Conservation (phyloP, 2,329 filamentous ascomycete genomes). For the Karstenula rhodostoma region DNA sequence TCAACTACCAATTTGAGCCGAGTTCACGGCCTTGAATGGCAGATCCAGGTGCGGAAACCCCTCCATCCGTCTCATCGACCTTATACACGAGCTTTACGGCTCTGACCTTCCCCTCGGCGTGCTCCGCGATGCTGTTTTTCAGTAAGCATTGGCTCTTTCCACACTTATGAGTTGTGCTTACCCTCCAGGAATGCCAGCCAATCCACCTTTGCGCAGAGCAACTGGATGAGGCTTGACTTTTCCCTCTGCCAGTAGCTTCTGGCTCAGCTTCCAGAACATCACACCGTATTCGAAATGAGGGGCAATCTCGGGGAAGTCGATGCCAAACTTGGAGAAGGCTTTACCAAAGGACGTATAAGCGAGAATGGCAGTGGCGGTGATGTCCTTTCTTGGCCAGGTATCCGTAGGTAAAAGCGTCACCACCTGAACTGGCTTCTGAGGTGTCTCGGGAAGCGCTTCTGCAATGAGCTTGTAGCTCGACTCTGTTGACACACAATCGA, state of each 20-base stretch:
- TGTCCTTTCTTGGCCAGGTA: not conserved
- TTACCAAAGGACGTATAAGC: not conserved
- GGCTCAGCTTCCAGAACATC: slow-evolving; percentile 13
- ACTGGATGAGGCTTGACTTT: slow-evolving; percentile 12
- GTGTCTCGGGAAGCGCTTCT: slow-evolving; percentile 5
- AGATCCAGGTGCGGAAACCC: not conserved
- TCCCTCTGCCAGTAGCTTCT: not conserved
- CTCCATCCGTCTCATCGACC: slow-evolving; percentile 1
- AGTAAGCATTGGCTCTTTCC: not conserved
- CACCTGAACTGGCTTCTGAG: not conserved
- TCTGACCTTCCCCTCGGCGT: slow-evolving; percentile 3
- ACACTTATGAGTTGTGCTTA: not conserved
- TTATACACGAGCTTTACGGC: slow-evolving; percentile 11
- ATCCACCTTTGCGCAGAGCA: slow-evolving; percentile 8
- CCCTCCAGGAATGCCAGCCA: slow-evolving; percentile 9
- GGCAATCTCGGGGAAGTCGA: slow-evolving; percentile 8
- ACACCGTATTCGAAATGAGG: slow-evolving; percentile 10
- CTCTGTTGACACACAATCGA: slow-evolving; percentile 1
- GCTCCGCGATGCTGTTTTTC: slow-evolving; percentile 7
- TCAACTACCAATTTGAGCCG: not conserved
- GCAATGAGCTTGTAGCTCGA: slow-evolving; percentile 6
- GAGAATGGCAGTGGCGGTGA: not conserved
- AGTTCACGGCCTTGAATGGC: not conserved
- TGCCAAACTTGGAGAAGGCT: not conserved
- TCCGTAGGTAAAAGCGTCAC: not conserved